A percentile compares a stretch with the other conserved stretches of the same genome.
Evolutionary conservation across 208 protist genomes (phyloP).

Genomic region (Acanthamoeba sp.): DNA sequence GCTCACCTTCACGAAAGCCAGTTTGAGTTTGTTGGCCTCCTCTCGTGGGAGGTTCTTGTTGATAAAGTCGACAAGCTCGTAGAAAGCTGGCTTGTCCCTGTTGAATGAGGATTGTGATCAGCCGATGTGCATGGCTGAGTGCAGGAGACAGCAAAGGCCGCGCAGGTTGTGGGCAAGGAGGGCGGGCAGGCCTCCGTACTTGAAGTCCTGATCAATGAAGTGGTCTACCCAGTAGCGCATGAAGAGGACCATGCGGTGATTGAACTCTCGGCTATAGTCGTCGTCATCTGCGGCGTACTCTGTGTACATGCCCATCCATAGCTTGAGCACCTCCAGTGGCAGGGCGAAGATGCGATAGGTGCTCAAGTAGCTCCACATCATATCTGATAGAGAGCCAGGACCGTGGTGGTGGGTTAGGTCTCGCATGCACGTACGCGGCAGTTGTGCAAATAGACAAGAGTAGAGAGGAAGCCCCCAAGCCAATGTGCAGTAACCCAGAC

Average conservation of each 20-base stretch:
- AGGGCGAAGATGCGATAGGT: constrained; percentile 28
- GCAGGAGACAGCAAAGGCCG: no score
- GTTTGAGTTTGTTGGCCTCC: constrained; percentile 33
- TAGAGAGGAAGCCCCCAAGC: no score
- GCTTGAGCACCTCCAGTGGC: neutral
- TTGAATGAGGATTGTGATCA: neutral
- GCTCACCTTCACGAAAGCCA: constrained; percentile 30
- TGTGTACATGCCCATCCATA: constrained; percentile 47
- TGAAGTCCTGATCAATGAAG: constrained; percentile 56
- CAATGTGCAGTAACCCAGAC: no score
- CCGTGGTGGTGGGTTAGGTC: no score
- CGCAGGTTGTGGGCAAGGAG: no score
- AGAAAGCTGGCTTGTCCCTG: constrained; percentile 25
- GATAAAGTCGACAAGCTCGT: constrained; percentile 28
- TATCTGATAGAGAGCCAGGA: no score
- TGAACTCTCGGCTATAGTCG: neutral
- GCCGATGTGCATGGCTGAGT: no score
- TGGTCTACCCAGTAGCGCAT: constrained; percentile 49
- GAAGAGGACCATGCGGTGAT: constrained; percentile 5
- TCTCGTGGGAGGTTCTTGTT: neutral
- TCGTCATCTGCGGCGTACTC: neutral
- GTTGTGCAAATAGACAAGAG: no score
- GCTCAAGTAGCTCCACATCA: constrained; percentile 13
- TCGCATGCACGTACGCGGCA: no score
- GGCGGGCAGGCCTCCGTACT: neutral